These are phyloP conservation scores for Pichia manshurica DNA, from an alignment of 805 yeast genomes.

Conservation along the genomic window DNA sequence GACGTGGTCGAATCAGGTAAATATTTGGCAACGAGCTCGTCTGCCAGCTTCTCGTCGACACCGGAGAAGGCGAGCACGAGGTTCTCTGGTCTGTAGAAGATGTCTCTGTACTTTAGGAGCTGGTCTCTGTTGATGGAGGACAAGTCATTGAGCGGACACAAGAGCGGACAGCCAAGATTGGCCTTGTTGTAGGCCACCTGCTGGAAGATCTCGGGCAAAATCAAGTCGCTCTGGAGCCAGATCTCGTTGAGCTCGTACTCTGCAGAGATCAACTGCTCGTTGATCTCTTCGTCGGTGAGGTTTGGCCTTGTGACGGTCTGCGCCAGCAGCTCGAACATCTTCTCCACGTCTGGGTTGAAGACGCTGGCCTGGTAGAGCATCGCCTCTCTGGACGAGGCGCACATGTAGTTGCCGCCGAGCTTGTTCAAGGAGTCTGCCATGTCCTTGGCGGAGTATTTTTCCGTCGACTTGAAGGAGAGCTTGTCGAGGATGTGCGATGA, in stretches of 20 bases:
- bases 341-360: constrained; percentile 76
- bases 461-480: constrained; percentile 73
- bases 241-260: constrained; percentile 80
- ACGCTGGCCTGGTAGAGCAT: constrained; percentile 93
- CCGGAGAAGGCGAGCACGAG: constrained; percentile 87
- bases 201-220: constrained; percentile 87
- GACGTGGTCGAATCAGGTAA: constrained; percentile 55
- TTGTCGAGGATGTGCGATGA: constrained; percentile 80
- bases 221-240: constrained; percentile 73
- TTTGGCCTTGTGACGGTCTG: constrained; percentile 74
- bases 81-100: constrained; percentile 72
- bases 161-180: constrained; percentile 80
- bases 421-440: constrained; percentile 73
- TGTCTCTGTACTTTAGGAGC: constrained; percentile 51
- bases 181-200: constrained; percentile 67
- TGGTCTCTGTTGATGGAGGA: constrained; percentile 46
- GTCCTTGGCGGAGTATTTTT: constrained; percentile 49
- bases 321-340: constrained; percentile 68
- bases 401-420: constrained; percentile 91
- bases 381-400: constrained; percentile 87
- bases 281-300: constrained; percentile 62
- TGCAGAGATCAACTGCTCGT: constrained; percentile 67
- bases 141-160: constrained; percentile 71
- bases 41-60: constrained; percentile 63
- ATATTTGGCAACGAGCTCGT: constrained; percentile 53